Conservation (phyloP, 305 asterid genomes). For the Galium porrigens region DNA sequence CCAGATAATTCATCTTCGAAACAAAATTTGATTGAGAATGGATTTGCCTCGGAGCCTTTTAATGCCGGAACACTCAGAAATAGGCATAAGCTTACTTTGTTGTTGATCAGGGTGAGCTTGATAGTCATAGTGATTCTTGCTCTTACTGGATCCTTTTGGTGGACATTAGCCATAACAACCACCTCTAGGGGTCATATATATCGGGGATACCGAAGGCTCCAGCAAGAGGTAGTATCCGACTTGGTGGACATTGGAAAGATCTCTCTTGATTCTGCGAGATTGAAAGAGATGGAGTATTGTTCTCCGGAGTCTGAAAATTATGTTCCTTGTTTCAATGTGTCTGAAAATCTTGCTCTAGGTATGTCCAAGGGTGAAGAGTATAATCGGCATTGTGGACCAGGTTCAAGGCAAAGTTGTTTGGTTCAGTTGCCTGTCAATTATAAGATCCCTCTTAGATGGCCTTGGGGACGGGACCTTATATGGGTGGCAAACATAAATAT, state of each 20-base stretch:
- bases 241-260: constrained; percentile 75
- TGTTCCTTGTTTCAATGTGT: constrained; percentile 77
- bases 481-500: constrained; percentile 92
- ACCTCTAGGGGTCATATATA: constrained; percentile 54
- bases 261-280: constrained; percentile 46
- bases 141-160: constrained; percentile 75
- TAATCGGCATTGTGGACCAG: constrained; percentile 53
- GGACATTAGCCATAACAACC: constrained; percentile 72
- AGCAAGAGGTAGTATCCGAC: constrained; percentile 68
- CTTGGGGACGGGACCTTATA: constrained; percentile 82
- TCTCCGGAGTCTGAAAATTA: constrained; percentile 64
- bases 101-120: constrained; percentile 52
- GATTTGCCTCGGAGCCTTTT: constrained; percentile 56
- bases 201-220: constrained; percentile 69
- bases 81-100: constrained; percentile 42
- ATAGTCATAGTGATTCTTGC: constrained; percentile 64
- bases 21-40: constrained; percentile 42
- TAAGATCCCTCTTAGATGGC: constrained; percentile 82
- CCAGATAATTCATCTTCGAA: constrained; percentile 45
- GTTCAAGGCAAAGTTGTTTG: constrained; percentile 55
- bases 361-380: constrained; percentile 54
- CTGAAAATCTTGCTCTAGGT: constrained; percentile 61
- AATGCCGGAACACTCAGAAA: constrained; percentile 42
- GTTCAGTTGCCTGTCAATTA: constrained; percentile 75
- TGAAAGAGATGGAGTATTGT: constrained; percentile 66